phyloP scores from a whole-genome alignment of 2,329 filamentous ascomycete genomes.

The Fusarium lateritium region DNA sequence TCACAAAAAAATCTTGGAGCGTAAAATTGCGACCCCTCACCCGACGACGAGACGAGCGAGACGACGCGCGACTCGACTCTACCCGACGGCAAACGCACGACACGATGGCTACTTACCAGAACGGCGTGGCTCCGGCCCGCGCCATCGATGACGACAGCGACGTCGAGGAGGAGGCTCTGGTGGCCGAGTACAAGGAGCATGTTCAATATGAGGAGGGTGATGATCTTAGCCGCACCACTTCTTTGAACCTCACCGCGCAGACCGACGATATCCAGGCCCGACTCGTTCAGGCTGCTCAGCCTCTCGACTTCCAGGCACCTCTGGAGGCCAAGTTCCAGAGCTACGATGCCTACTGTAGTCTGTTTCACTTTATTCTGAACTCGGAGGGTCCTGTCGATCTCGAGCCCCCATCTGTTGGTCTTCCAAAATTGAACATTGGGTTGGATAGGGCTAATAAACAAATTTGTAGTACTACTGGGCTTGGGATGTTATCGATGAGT shows the following conservation, averaged over 20 bases:
- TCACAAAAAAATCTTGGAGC: slow-evolving; percentile 52
- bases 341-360: slow-evolving; percentile 99
- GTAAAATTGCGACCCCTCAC: slow-evolving; percentile 57
- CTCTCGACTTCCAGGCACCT: slow-evolving; percentile 94
- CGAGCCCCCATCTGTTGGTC: slow-evolving; percentile 92
- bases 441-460: slow-evolving; percentile 39
- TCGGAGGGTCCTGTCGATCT: slow-evolving; percentile 98
- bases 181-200: slow-evolving; percentile 96
- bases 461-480: slow-evolving; percentile 92
- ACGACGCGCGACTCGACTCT: slow-evolving; percentile 51
- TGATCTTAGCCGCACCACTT: slow-evolving; percentile 81
- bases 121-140: slow-evolving; percentile 72
- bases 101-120: slow-evolving; percentile 74
- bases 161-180: slow-evolving; percentile 94
- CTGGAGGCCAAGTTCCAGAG: slow-evolving; percentile 98
- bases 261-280: slow-evolving; percentile 94
- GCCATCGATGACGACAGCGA: slow-evolving; percentile 87
- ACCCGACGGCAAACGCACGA: slow-evolving; percentile 40
- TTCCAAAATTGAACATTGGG: slow-evolving; percentile 25
- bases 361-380: slow-evolving; percentile 99
- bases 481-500: slow-evolving; percentile 99
- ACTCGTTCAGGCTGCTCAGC: slow-evolving; percentile 91
- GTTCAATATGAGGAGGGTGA: slow-evolving; percentile 93
- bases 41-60: slow-evolving; percentile 48
- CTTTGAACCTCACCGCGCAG: slow-evolving; percentile 78